These are phyloP conservation scores for Calycina marina DNA, from an alignment of 2,329 filamentous ascomycete genomes.

Conservation along the genomic window DNA sequence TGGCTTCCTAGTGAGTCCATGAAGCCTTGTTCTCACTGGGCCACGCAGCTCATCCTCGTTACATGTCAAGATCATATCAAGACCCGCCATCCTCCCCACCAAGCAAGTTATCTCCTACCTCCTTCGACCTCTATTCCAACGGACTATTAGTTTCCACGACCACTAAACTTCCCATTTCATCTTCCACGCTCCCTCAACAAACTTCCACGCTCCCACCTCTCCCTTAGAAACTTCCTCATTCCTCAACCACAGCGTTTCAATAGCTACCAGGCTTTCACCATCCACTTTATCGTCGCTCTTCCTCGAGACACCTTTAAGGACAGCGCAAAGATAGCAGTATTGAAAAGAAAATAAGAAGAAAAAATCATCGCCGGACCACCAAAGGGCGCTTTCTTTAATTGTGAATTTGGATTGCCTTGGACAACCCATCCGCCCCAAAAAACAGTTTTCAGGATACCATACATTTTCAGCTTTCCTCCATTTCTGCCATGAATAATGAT, in stretches of 20 bases:
- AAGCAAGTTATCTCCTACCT: constrained; percentile 1
- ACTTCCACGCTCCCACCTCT: constrained; percentile 2
- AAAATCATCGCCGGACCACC: too few species aligned
- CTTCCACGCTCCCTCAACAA: too few species aligned
- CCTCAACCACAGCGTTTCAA: constrained; percentile 4
- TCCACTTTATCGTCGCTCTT: too few species aligned
- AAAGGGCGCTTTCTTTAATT: constrained; percentile 8
- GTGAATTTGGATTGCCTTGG: constrained; percentile 12
- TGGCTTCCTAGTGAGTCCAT: background rate
- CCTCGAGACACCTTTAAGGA: too few species aligned
- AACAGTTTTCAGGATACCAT: constrained; percentile 6
- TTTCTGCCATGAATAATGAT: constrained; percentile 16
- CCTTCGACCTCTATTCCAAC: constrained; percentile 3
- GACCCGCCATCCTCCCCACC: constrained; percentile 1
- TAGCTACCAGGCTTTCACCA: constrained; percentile 2
- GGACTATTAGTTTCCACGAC: constrained; percentile 6
- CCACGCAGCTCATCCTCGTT: background rate
- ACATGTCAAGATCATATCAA: constrained; percentile 2
- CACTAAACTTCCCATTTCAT: too few species aligned
- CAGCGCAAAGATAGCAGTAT: too few species aligned
- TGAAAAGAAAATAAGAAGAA: too few species aligned
- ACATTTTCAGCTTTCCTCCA: constrained; percentile 12
- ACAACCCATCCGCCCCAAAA: constrained; percentile 6
- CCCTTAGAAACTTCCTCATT: background rate
- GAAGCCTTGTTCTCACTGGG: background rate